phyloP scores from a whole-genome alignment of 164 flowering plant species.

The Vitis amurensis region DNA sequence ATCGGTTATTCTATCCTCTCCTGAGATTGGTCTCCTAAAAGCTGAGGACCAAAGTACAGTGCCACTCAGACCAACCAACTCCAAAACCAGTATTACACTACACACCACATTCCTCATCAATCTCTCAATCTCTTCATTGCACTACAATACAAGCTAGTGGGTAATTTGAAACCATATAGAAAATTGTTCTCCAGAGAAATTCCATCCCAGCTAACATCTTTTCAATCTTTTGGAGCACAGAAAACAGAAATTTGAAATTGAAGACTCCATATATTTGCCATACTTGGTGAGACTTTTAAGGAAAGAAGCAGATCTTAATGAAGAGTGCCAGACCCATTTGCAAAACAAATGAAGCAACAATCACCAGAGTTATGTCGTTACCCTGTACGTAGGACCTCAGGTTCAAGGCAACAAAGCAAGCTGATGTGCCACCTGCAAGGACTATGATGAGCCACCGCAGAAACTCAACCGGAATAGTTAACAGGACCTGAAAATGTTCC shows the following conservation, averaged over 20 bases:
- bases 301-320: slow-evolving; percentile 85
- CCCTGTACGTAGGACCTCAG: slow-evolving; percentile 53
- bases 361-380: slow-evolving; percentile 50
- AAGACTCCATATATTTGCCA: no score
- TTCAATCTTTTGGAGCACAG: neutral
- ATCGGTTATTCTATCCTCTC: neutral
- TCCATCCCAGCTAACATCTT: neutral
- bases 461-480: slow-evolving; percentile 80
- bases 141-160: neutral
- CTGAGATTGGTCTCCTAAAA: neutral
- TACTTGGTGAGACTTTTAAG: slow-evolving; percentile 19
- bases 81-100: neutral
- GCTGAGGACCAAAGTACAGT: neutral
- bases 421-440: slow-evolving; percentile 61
- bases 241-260: slow-evolving; percentile 1
- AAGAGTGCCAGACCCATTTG: slow-evolving; percentile 83
- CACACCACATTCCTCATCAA: neutral
- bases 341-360: slow-evolving; percentile 66
- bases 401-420: slow-evolving; percentile 78
- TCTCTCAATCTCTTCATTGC: neutral
- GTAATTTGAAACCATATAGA: slow-evolving; percentile 5
- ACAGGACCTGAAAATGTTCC: slow-evolving; percentile 55
- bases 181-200: neutral
- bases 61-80: neutral
- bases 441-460: slow-evolving; percentile 81